These are phyloP conservation scores for Leccinum disarticulatum DNA, from an alignment of 768 basidiomycete genomes.

Conservation along the genomic window DNA sequence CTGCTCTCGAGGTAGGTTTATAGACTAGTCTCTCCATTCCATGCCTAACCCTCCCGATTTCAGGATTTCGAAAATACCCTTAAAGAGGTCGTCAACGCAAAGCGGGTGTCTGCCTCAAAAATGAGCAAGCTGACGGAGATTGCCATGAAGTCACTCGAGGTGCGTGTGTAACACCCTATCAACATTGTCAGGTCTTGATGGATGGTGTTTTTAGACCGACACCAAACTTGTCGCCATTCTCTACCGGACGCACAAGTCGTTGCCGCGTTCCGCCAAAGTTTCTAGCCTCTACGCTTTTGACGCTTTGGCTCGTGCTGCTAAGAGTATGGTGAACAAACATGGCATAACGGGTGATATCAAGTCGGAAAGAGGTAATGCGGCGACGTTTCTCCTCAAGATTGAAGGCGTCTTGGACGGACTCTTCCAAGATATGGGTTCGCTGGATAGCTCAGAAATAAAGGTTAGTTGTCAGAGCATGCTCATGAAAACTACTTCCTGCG, in stretches of 20 bases:
- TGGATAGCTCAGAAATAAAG: conserved; percentile 72
- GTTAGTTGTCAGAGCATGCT: conserved; percentile 54
- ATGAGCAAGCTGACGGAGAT: conserved; percentile 76
- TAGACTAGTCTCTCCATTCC: background rate
- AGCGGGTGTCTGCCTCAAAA: conserved; percentile 84
- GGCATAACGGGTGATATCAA: conserved; percentile 55
- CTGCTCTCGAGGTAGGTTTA: conserved; percentile 40
- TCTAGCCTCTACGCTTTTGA: conserved; percentile 93
- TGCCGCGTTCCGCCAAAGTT: conserved; percentile 68
- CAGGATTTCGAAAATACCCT: conserved; percentile 82
- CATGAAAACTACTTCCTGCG: background rate
- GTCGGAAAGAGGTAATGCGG: conserved; percentile 63
- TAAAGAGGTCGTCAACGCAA: conserved; percentile 79
- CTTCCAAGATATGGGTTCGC: conserved; percentile 77
- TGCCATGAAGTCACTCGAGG: conserved; percentile 76
- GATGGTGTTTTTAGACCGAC: conserved; percentile 57
- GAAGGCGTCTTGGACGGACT: conserved; percentile 90
- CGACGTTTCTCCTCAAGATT: conserved; percentile 84
- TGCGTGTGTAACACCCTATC: conserved; percentile 35
- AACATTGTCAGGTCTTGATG: background rate
- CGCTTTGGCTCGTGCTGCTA: conserved; percentile 84
- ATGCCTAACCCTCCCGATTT: conserved; percentile 8
- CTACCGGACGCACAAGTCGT: conserved; percentile 84
- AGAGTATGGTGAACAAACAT: conserved; percentile 64
- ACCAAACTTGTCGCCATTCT: conserved; percentile 85